Percentiles rank a stretch among this genome's conserved stretches.
phyloP scores from a whole-genome alignment of 331 rosid genomes.

The Erythrophleum ivorense region DNA sequence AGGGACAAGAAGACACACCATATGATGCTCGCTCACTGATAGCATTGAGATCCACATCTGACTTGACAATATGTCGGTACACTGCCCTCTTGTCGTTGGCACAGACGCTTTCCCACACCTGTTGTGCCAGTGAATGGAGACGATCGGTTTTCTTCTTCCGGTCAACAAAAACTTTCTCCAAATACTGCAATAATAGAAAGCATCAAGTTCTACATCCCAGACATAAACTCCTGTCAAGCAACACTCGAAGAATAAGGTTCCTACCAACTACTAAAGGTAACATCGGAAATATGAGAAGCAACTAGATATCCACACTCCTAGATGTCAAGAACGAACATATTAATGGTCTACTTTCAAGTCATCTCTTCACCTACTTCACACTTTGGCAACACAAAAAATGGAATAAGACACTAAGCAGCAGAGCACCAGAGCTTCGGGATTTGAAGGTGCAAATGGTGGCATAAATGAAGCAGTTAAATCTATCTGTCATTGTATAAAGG shows the following conservation, averaged over 20 bases:
- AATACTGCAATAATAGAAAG: slow-evolving; percentile 63
- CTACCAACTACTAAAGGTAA: slow-evolving; percentile 13
- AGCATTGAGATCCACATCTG: slow-evolving; percentile 52
- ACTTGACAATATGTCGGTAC: slow-evolving; percentile 60
- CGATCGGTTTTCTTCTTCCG: slow-evolving; percentile 40
- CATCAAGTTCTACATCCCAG: slow-evolving; percentile 39
- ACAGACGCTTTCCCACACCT: slow-evolving; percentile 59
- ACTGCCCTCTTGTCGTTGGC: slow-evolving; percentile 72
- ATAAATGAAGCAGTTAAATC: slow-evolving; percentile 3
- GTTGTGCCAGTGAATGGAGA: slow-evolving; percentile 42
- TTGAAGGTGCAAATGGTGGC: slow-evolving; percentile 11
- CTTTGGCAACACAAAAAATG: background rate
- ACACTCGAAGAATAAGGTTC: slow-evolving; percentile 38
- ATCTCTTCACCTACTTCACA: slow-evolving; percentile 7
- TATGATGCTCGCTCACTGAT: slow-evolving; percentile 44
- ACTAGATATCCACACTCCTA: background rate
- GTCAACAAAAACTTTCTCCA: slow-evolving; percentile 59
- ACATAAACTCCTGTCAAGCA: slow-evolving; percentile 32
- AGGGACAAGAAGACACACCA: slow-evolving; percentile 49
- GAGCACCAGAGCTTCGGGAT: background rate
- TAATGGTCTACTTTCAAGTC: slow-evolving; percentile 3
- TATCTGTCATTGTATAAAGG: background rate
- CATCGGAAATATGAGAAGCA: background rate
- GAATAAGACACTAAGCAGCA: background rate
- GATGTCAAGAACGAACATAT: background rate